Percentiles rank a stretch among this genome's conserved stretches.
These are phyloP conservation scores for Adansonia madagascariensis DNA, from an alignment of 441 rosid genomes.

Conservation along the genomic window DNA sequence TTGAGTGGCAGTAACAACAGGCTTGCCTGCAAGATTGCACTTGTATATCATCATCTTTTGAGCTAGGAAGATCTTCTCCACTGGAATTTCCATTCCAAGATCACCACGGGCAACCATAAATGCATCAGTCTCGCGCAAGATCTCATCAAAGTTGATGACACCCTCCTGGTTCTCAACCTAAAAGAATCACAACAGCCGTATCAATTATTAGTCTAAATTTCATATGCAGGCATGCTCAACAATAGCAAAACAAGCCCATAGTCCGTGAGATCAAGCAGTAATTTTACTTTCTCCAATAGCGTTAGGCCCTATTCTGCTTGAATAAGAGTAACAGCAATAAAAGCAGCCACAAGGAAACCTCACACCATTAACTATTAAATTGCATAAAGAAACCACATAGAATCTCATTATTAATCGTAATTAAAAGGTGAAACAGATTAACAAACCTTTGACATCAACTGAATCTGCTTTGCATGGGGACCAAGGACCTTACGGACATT, in stretches of 20 bases:
- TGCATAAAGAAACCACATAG: not conserved
- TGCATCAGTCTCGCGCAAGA: slow-evolving; percentile 84
- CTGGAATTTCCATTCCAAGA: slow-evolving; percentile 96
- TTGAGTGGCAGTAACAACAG: slow-evolving; percentile 94
- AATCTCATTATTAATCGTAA: not conserved
- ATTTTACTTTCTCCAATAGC: not conserved
- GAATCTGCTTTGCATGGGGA: slow-evolving; percentile 70
- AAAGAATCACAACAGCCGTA: slow-evolving; percentile 22
- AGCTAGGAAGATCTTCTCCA: slow-evolving; percentile 93
- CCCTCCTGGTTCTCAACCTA: slow-evolving; percentile 96
- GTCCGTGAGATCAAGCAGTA: not conserved
- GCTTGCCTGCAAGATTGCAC: slow-evolving; percentile 90
- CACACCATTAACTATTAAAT: not conserved
- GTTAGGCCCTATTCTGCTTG: not conserved
- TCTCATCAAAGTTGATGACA: slow-evolving; percentile 86
- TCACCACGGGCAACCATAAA: slow-evolving; percentile 99
- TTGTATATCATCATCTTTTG: slow-evolving; percentile 98
- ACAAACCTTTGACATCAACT: slow-evolving; percentile 87
- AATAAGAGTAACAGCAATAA: not conserved
- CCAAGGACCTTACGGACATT: slow-evolving; percentile 88
- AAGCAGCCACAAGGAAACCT: not conserved
- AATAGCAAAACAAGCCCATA: not conserved
- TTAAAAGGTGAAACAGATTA: slow-evolving; percentile 4
- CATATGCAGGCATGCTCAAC: not conserved
- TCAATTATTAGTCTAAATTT: not conserved